Conservation (phyloP, 805 yeast species). For the Yarrowia sp. region DNA sequence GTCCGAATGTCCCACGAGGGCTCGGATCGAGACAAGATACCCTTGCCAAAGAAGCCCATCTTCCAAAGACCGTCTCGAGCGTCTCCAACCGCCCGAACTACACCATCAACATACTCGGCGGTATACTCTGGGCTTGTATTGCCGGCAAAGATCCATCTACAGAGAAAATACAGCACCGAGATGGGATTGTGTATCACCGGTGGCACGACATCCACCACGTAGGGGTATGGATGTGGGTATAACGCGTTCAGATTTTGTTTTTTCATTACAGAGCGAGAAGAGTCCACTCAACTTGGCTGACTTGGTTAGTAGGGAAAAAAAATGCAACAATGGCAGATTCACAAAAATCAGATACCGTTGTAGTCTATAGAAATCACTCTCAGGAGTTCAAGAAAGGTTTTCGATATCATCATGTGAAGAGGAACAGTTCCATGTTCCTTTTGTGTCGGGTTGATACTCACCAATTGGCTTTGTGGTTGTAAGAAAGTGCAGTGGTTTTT, state of each 20-base stretch:
- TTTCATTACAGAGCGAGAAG: background rate
- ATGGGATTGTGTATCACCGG: constrained; percentile 60
- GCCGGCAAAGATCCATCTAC: constrained; percentile 29
- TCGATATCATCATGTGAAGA: constrained; percentile 20
- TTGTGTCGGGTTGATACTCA: constrained; percentile 6
- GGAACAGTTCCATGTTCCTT: background rate
- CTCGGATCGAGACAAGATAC: constrained; percentile 81
- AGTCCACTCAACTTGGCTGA: too few species aligned
- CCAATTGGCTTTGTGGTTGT: background rate
- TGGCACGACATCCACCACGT: constrained; percentile 22
- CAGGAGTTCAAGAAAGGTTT: constrained; percentile 16
- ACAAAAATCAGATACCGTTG: constrained; percentile 82
- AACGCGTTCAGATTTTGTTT: constrained; percentile 9
- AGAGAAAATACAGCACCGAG: constrained; percentile 53
- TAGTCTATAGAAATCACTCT: constrained; percentile 57
- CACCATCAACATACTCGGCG: constrained; percentile 31
- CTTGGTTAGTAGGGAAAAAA: background rate
- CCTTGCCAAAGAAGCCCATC: constrained; percentile 92
- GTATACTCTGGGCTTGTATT: constrained; percentile 29
- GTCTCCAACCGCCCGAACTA: constrained; percentile 39
- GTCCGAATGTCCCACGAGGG: constrained; percentile 85
- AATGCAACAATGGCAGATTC: background rate
- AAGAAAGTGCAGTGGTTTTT: background rate
- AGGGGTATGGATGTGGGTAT: constrained; percentile 19
- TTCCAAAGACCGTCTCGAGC: constrained; percentile 62